A percentile compares a stretch with the other conserved stretches of the same genome.
Evolutionary conservation across 1,284 basidiomycete genomes (phyloP).

Genomic region (Trichosporon asahii): DNA sequence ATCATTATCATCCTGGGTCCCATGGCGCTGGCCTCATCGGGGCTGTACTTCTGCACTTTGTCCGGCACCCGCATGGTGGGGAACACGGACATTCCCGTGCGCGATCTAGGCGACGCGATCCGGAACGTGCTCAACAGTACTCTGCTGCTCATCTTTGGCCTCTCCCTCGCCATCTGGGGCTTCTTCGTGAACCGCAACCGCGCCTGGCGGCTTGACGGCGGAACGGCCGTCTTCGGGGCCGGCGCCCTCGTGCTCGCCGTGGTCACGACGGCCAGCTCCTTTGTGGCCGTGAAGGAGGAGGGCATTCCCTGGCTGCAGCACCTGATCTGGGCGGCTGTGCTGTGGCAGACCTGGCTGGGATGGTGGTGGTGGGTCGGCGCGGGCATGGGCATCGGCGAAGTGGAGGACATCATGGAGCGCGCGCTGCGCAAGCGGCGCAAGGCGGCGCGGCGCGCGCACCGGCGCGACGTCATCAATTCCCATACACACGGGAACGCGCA

Average conservation of each 20-base stretch:
- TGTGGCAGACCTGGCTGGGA: slow-evolving; percentile 79
- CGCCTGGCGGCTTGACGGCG: slow-evolving; percentile 93
- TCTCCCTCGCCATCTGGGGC: slow-evolving; percentile 89
- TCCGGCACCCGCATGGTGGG: slow-evolving; percentile 55
- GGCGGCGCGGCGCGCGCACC: slow-evolving; percentile 26
- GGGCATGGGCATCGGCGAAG: slow-evolving; percentile 62
- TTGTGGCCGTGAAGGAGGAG: slow-evolving; percentile 77
- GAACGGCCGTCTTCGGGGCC: slow-evolving; percentile 88
- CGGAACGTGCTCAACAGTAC: slow-evolving; percentile 95
- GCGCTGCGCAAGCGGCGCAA: slow-evolving; percentile 44
- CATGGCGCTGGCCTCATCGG: slow-evolving; percentile 76
- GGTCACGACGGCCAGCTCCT: slow-evolving; percentile 75
- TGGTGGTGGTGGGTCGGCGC: slow-evolving; percentile 99
- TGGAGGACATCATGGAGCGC: slow-evolving; percentile 52
- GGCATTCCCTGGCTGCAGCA: slow-evolving; percentile 81
- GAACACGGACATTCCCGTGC: not conserved
- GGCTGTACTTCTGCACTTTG: slow-evolving; percentile 80
- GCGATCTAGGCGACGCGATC: slow-evolving; percentile 67
- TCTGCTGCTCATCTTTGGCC: slow-evolving; percentile 87
- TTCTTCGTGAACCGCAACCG: slow-evolving; percentile 80
- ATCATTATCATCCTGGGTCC: slow-evolving; percentile 86
- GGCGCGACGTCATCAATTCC: slow-evolving; percentile 23
- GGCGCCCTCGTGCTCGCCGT: slow-evolving; percentile 75
- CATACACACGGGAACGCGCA: not conserved
- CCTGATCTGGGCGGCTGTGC: slow-evolving; percentile 77